Conservation (phyloP, 1,284 basidiomycete genomes). For the Fomitopsis pinicola region DNA sequence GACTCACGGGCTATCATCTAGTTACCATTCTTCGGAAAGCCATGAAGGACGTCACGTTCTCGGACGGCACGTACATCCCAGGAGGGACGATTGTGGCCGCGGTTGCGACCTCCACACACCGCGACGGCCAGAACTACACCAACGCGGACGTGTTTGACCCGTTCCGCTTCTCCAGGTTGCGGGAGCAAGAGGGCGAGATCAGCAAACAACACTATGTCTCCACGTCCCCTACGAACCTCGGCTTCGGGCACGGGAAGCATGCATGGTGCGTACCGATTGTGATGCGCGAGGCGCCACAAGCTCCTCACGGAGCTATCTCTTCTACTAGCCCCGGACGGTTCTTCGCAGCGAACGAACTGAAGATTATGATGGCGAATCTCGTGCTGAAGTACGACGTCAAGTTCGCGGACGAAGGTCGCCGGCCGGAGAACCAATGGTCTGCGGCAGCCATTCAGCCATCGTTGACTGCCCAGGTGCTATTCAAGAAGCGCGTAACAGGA, state of each 20-base stretch:
- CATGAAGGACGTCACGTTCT: constrained; percentile 33
- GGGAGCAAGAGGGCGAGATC: constrained; percentile 23
- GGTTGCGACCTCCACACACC: constrained; percentile 37
- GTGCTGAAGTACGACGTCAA: constrained; percentile 44
- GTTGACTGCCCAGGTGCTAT: constrained; percentile 13
- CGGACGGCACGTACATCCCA: constrained; percentile 40
- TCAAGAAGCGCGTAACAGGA: constrained; percentile 13
- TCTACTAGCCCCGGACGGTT: constrained; percentile 37
- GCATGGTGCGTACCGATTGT: constrained; percentile 20
- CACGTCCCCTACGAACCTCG: constrained; percentile 20
- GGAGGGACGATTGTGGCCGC: constrained; percentile 37
- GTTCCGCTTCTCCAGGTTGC: constrained; percentile 41
- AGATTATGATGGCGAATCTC: constrained; percentile 39
- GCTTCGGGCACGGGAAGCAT: constrained; percentile 26
- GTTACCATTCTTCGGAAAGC: constrained; percentile 18
- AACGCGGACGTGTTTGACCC: constrained; percentile 37
- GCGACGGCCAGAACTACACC: constrained; percentile 36
- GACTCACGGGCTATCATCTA: constrained; percentile 9
- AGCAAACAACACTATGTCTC: constrained; percentile 22
- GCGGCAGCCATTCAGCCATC: constrained; percentile 8
- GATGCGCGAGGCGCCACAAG: too few species aligned
- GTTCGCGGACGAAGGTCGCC: constrained; percentile 23
- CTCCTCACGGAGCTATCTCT: background rate
- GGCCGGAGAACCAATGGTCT: constrained; percentile 18
- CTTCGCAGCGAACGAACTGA: constrained; percentile 42